Base-by-base conservation (phyloP, 345 rosid species). In the Gossypioides kirkii region DNA sequence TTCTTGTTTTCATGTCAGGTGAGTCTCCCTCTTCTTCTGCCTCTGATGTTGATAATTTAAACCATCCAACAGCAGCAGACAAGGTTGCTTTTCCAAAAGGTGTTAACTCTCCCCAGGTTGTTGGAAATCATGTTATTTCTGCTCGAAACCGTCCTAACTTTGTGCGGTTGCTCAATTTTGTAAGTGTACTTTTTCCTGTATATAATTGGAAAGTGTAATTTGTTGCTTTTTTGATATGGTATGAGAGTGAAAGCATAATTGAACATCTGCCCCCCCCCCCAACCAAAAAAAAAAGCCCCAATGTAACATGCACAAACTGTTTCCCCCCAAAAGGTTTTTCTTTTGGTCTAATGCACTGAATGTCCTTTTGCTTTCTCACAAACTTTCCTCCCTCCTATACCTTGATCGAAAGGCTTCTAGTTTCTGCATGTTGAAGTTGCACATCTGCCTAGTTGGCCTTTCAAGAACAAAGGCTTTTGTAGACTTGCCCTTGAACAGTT, bases 21-120 rank as follows among this genome's bases (percentile, higher is more conserved):
- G 99, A 93, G 82, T 96, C 99, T 77, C 97, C 99, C 76, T 91
- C 99, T 72, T 96, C 99, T 54, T 91, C 99, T 82, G 99, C 93
- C 58, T 96, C 99, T 49, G 97, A 93, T 80, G 86, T 96, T 63
- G 98, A 93, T 83, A 93, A 96, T 76, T 83, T 93, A 82, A 93
- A 93, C 81, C 91, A 91, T 79, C 85, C 87, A 72, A 81, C 89
- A 78, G 71, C 88, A 72, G 81, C 72, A 52, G 97, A 96, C 73
- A 90, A 85, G 84, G 84, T 80, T 80, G 78, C 83, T 64, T 61
- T 77, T 45, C 82, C 95, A 74, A 96, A 87, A 77, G 87, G 92
- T 65, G 83, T 85, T 60, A 84, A 77, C 84, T 88, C 92, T 73
- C 94, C 98, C 65, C 92, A 86, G 76, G 91, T 91, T 76, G 77